Evolutionary conservation across 2,329 filamentous ascomycete genomes (phyloP).

Genomic region (Venturia aucupariae): DNA sequence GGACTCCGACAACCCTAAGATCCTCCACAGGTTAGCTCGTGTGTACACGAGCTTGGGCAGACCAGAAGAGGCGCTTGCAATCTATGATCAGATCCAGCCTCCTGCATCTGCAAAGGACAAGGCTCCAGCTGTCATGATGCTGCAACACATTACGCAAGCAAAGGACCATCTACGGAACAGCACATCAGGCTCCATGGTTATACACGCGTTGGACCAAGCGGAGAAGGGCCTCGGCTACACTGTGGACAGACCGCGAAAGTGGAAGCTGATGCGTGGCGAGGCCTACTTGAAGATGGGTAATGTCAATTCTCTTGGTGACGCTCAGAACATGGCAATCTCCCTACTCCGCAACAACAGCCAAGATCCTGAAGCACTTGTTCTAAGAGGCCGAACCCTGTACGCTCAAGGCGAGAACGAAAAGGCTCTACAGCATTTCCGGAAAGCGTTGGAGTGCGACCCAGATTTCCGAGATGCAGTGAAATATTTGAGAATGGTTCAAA

Average conservation of each 20-base stretch:
- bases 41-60: conserved; percentile 83
- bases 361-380: conserved; percentile 86
- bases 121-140: conserved; percentile 74
- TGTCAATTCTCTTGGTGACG: conserved; percentile 79
- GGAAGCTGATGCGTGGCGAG: conserved; percentile 86
- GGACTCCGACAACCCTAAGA: conserved; percentile 79
- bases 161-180: conserved; percentile 66
- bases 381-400: conserved; percentile 81
- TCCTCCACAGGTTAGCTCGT: conserved; percentile 76
- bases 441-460: conserved; percentile 82
- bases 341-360: conserved; percentile 78
- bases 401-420: conserved; percentile 91
- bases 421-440: conserved; percentile 83
- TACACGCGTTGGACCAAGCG: conserved; percentile 85
- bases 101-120: conserved; percentile 77
- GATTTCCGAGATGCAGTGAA: conserved; percentile 85
- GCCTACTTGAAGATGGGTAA: conserved; percentile 90
- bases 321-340: conserved; percentile 84
- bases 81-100: conserved; percentile 72
- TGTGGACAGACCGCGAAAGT: conserved; percentile 80
- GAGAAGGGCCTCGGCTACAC: conserved; percentile 66
- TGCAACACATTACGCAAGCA: conserved; percentile 69
- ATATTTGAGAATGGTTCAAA: conserved; percentile 82
- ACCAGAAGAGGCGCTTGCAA: conserved; percentile 75
- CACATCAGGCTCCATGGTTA: conserved; percentile 78